A percentile compares a stretch with the other conserved stretches of the same genome.
These are phyloP conservation scores for Aspergillus chevalieri DNA, from an alignment of 2,329 filamentous ascomycete species.

Conservation along the genomic window DNA sequence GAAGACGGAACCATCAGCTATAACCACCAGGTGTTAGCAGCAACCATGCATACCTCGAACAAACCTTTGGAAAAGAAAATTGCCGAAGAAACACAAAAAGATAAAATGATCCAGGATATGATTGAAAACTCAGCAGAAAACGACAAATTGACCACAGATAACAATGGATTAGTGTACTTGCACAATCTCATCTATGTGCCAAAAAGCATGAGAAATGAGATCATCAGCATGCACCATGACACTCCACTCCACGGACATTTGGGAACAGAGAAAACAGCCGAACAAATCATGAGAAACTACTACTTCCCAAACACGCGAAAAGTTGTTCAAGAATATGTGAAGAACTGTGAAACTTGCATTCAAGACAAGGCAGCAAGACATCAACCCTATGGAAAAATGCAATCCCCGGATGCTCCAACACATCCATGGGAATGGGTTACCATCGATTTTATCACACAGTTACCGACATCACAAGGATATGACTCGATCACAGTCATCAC, in stretches of 20 bases:
- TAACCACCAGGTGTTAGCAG: not conserved
- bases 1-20: not conserved
- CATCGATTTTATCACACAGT: too few species aligned
- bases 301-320: not conserved
- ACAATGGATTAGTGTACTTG: not conserved
- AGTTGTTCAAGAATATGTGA: not conserved
- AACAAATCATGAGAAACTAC: not conserved
- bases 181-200: not conserved
- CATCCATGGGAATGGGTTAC: too few species aligned
- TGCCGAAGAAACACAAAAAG: not conserved
- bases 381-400: not conserved
- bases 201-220: not conserved
- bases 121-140: not conserved
- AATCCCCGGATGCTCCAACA: not conserved
- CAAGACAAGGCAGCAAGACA: not conserved
- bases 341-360: not conserved
- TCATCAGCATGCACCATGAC: not conserved
- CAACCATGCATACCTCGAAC: not conserved
- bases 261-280: not conserved
- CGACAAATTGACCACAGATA: not conserved
- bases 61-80: not conserved
- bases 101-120: not conserved
- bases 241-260: not conserved
- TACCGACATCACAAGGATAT: too few species aligned
- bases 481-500: too few species aligned